Base-by-base conservation (phyloP, 495 filamentous ascomycete species). In the Penicillium fimorum region DNA sequence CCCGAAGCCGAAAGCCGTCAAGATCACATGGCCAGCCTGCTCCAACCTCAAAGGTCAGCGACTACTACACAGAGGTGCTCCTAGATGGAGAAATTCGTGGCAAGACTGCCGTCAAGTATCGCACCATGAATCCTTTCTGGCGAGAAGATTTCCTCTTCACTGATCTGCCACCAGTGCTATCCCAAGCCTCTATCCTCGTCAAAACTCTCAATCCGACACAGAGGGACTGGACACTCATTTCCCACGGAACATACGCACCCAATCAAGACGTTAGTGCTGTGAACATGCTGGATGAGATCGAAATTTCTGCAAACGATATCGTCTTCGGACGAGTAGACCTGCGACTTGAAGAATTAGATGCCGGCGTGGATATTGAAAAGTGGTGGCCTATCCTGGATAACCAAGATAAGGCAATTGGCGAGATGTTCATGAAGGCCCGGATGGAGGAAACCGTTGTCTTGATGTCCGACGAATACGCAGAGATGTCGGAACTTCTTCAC, bases 41-140 rank as follows among this genome's bases (percentile, higher is more conserved):
- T 29, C 62, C 73, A 17, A 52, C 63, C 33, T 68, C 66, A 10
- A 69, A 67, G 25, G 47, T 60, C 29, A 75, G 70, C 48, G 75
- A 77, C 58, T 96, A 93, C 61, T 91, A 95, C 51, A 90, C 89
- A 13, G 95, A 99, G 71, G 84, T 97, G n/a, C 80, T 93, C 4
- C 74, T 99, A 12, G 94, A 97, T 70, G 89, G 89, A 12, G 91
- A 97, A 62, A 83, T 93, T 32, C 82, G 93, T 52, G 90, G 90
- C 15, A 87, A 90, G 58, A 97, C 94, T 10, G 87, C 87, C 25
- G 86, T 89, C 20, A 92, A 92, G 70, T 79, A 81, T 55, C 88
- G 91, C 53, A 92, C 88, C 13, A 84, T 82, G 48, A 91, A 85
- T 64, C 94, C 92, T 0, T 96, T 97, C 60, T 99, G 95, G 94